Conservation (phyloP, 75 land plant species). For the Ceratopteris richardii region DNA sequence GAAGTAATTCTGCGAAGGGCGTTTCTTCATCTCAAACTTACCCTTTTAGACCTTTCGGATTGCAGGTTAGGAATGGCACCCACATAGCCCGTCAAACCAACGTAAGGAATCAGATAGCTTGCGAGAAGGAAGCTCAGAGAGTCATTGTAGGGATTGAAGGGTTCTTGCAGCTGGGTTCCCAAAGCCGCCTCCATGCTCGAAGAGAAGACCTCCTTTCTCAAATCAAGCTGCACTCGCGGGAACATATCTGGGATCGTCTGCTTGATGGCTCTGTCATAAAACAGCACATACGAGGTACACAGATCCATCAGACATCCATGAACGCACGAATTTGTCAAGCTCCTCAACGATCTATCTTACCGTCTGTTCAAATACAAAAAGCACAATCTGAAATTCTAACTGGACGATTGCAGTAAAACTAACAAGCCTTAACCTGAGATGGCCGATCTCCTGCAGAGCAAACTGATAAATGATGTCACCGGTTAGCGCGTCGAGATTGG, state of each 20-base stretch:
- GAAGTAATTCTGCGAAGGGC: too few relatives aligned
- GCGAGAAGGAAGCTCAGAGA: slow-evolving; percentile 56
- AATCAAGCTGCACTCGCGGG: slow-evolving; percentile 53
- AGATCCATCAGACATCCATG: too few relatives aligned
- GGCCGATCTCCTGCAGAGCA: slow-evolving; percentile 52
- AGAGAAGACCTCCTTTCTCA: slow-evolving; percentile 50
- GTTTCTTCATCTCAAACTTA: slow-evolving; percentile 25
- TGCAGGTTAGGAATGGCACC: slow-evolving; percentile 56
- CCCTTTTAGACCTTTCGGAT: slow-evolving; percentile 31
- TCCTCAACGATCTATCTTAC: too few relatives aligned
- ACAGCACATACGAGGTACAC: too few relatives aligned
- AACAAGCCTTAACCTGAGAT: slow-evolving; percentile 26
- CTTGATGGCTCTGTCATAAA: slow-evolving; percentile 67
- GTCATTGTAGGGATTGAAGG: slow-evolving; percentile 68
- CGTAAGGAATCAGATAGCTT: slow-evolving; percentile 69
- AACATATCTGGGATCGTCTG: slow-evolving; percentile 32
- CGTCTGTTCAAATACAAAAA: too few relatives aligned
- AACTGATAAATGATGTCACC: slow-evolving; percentile 26
- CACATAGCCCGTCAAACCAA: slow-evolving; percentile 78
- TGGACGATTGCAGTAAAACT: neutral
- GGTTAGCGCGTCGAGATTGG: slow-evolving; percentile 33
- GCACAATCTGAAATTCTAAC: too few relatives aligned
- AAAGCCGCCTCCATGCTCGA: slow-evolving; percentile 47
- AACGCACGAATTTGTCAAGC: too few relatives aligned
- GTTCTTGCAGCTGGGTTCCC: slow-evolving; percentile 31